phyloP scores from a whole-genome alignment of 1,284 basidiomycete genomes.

The Chondrostereum purpureum region DNA sequence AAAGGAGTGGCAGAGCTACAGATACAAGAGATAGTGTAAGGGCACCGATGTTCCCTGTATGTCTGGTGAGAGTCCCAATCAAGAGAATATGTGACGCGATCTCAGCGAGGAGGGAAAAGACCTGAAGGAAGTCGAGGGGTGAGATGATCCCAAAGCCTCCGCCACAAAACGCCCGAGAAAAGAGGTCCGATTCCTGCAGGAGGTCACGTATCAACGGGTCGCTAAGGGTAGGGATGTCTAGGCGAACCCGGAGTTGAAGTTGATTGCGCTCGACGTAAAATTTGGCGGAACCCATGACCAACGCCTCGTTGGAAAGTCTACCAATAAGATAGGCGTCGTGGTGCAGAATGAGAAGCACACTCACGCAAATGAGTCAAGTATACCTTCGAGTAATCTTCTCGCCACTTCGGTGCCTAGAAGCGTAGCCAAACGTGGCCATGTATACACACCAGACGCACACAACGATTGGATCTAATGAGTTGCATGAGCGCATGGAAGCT shows the following conservation, averaged over 20 bases:
- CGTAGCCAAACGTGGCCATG: slow-evolving; percentile 52
- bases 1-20: slow-evolving; percentile 45
- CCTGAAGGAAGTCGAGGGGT: slow-evolving; percentile 68
- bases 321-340: slow-evolving; percentile 13
- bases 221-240: slow-evolving; percentile 71
- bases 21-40: slow-evolving; percentile 56
- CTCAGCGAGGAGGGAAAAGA: slow-evolving; percentile 65
- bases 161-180: slow-evolving; percentile 68
- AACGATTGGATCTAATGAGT: slow-evolving; percentile 51
- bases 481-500: slow-evolving; percentile 1
- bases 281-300: slow-evolving; percentile 63
- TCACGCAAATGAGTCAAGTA: slow-evolving; percentile 69
- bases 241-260: slow-evolving; percentile 65
- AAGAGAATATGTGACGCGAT: slow-evolving; percentile 62
- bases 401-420: slow-evolving; percentile 55
- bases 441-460: slow-evolving; percentile 57
- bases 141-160: slow-evolving; percentile 68
- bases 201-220: slow-evolving; percentile 67
- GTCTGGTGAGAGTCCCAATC: slow-evolving; percentile 59
- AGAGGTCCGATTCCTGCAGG: slow-evolving; percentile 77
- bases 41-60: slow-evolving; percentile 46
- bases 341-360: slow-evolving; percentile 24
- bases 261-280: slow-evolving; percentile 72
- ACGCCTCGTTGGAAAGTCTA: slow-evolving; percentile 53
- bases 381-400: slow-evolving; percentile 55